Conservation (phyloP, 768 basidiomycete species). For the Pholiota molesta region DNA sequence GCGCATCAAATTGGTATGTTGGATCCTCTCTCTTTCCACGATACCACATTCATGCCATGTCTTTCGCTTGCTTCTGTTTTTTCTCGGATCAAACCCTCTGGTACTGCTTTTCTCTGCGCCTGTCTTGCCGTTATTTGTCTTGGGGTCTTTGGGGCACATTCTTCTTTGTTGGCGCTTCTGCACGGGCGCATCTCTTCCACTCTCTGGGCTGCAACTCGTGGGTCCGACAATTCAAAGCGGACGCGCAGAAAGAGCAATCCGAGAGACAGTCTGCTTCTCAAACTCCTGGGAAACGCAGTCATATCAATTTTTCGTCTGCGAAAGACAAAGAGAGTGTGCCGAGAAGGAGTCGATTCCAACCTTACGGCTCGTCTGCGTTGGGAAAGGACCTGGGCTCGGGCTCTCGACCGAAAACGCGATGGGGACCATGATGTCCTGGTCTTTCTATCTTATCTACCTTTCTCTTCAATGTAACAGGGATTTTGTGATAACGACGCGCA, state of each 20-base stretch:
- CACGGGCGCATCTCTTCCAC: constrained; percentile 15
- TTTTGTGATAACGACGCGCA: not conserved
- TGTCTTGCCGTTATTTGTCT: not conserved
- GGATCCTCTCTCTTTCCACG: constrained; percentile 16
- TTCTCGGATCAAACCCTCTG: not conserved
- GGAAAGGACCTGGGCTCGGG: constrained; percentile 3
- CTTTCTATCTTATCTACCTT: not conserved
- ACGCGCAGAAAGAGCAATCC: constrained; percentile 61
- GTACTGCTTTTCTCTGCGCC: not conserved
- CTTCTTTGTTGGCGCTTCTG: not conserved
- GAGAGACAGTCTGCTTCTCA: constrained; percentile 60
- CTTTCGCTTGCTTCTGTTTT: constrained; percentile 16
- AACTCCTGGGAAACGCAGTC: constrained; percentile 55
- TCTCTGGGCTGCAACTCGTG: constrained; percentile 25
- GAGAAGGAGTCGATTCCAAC: constrained; percentile 35
- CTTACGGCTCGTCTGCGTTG: constrained; percentile 21
- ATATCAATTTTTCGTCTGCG: constrained; percentile 56
- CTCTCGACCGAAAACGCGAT: constrained; percentile 22
- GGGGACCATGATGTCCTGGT: constrained; percentile 15
- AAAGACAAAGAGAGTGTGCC: constrained; percentile 21
- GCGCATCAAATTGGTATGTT: constrained; percentile 78
- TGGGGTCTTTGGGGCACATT: not conserved
- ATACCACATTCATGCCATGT: constrained; percentile 22
- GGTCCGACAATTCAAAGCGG: constrained; percentile 47
- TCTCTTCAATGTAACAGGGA: not conserved